phyloP scores from a whole-genome alignment of 768 basidiomycete genomes.

The Tricholoma bakamatsutake region DNA sequence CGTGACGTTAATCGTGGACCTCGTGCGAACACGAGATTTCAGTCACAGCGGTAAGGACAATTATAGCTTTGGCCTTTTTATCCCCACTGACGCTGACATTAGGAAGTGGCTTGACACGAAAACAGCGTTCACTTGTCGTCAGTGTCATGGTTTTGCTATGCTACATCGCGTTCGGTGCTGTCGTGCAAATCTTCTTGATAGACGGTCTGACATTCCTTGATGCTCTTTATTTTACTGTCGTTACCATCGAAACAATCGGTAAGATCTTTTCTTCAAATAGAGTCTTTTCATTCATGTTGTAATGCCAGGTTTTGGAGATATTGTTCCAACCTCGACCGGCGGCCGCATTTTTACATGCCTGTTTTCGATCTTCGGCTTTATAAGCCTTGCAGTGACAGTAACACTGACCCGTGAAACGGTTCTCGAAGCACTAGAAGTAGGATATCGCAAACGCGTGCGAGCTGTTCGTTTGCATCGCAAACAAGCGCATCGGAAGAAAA shows the following conservation, averaged over 20 bases:
- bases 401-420: conserved; percentile 63
- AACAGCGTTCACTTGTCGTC: conserved; percentile 75
- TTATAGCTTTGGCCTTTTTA: not conserved
- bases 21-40: conserved; percentile 56
- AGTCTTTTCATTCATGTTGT: conserved; percentile 6
- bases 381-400: conserved; percentile 61
- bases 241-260: conserved; percentile 66
- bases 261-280: conserved; percentile 9
- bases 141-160: conserved; percentile 67
- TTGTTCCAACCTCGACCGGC: conserved; percentile 43
- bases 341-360: conserved; percentile 55
- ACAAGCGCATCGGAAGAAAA: conserved; percentile 33
- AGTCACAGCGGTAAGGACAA: conserved; percentile 46
- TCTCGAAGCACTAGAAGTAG: conserved; percentile 66
- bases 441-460: conserved; percentile 50
- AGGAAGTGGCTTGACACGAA: conserved; percentile 79
- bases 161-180: conserved; percentile 70
- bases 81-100: not conserved
- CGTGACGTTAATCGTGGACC: conserved; percentile 60
- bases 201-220: conserved; percentile 54
- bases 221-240: conserved; percentile 73
- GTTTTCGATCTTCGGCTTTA: conserved; percentile 54
- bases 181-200: conserved; percentile 49
- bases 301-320: conserved; percentile 66
- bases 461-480: conserved; percentile 41